phyloP scores from a whole-genome alignment of 2,329 filamentous ascomycete genomes.

The Dryadomyces quercus-mongolicae region DNA sequence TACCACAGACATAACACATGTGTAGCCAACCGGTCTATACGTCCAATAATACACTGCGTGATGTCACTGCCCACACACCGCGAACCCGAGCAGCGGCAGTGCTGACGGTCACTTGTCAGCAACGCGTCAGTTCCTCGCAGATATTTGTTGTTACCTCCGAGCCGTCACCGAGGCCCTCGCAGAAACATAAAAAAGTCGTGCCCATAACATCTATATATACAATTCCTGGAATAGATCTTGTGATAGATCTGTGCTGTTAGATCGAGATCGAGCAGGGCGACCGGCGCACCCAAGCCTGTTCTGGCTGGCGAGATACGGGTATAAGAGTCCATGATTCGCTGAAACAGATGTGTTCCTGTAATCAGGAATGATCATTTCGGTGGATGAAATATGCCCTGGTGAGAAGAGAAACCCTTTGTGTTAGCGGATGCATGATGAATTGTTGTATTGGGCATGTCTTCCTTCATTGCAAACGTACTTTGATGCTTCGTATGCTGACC shows the following conservation, averaged over 20 bases:
- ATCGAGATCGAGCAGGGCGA: not conserved
- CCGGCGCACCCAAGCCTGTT: not conserved
- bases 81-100: not conserved
- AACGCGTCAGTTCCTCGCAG: not conserved
- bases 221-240: not conserved
- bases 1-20: not conserved
- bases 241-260: not conserved
- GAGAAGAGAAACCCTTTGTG: not conserved
- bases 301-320: not conserved
- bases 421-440: not conserved
- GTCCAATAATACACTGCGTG: constrained; percentile 3
- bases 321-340: not conserved
- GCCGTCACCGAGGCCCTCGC: not conserved
- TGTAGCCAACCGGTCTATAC: not conserved
- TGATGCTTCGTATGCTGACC: constrained; percentile 64
- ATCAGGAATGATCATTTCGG: constrained; percentile 8
- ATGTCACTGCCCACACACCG: not conserved
- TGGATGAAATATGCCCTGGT: constrained; percentile 46
- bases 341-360: not conserved
- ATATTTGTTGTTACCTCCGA: not conserved
- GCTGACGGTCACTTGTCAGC: not conserved
- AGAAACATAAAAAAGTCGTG: not conserved
- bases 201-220: constrained; percentile 3
- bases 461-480: constrained; percentile 35
- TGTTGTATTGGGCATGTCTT: not conserved